Conservation (phyloP, 768 basidiomycete genomes). For the Amanita thiersii region DNA sequence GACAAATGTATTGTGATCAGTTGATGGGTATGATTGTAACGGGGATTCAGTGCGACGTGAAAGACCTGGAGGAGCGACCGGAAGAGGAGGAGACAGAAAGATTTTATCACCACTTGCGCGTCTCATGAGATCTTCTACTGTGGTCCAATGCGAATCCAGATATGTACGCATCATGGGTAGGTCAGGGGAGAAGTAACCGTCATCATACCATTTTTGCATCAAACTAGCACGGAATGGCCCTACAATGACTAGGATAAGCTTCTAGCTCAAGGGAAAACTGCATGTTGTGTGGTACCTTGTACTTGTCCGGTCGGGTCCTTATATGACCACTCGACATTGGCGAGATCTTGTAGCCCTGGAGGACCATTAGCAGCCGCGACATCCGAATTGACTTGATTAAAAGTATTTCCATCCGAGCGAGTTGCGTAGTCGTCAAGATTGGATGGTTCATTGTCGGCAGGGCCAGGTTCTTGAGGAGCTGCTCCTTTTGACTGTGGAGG, state of each 20-base stretch:
- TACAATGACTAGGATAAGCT: slow-evolving; percentile 19
- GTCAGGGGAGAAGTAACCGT: slow-evolving; percentile 79
- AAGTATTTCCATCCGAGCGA: slow-evolving; percentile 9
- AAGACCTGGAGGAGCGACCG: slow-evolving; percentile 46
- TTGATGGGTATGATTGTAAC: slow-evolving; percentile 25
- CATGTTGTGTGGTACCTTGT: slow-evolving; percentile 53
- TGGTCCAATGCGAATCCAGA: slow-evolving; percentile 58
- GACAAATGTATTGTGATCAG: slow-evolving; percentile 32
- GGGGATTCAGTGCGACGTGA: slow-evolving; percentile 41
- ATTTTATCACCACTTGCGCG: slow-evolving; percentile 47
- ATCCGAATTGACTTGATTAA: slow-evolving; percentile 6
- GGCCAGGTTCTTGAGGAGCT: not conserved
- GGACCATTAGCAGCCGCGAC: slow-evolving; percentile 11
- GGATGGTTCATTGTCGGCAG: not conserved
- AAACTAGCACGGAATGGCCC: slow-evolving; percentile 83
- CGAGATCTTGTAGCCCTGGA: slow-evolving; percentile 43
- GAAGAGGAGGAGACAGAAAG: slow-evolving; percentile 47
- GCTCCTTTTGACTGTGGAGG: not conserved
- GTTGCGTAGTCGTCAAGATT: not conserved
- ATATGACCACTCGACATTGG: slow-evolving; percentile 81
- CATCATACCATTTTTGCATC: slow-evolving; percentile 94
- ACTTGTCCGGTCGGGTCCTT: slow-evolving; percentile 87
- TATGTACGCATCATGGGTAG: slow-evolving; percentile 80
- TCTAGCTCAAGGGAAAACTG: slow-evolving; percentile 5
- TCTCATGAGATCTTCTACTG: slow-evolving; percentile 51